Percentiles rank a stretch among this genome's conserved stretches.
phyloP scores from a whole-genome alignment of 371 early-diverging fungal genomes.

The Apophysomyces trapeziformis region DNA sequence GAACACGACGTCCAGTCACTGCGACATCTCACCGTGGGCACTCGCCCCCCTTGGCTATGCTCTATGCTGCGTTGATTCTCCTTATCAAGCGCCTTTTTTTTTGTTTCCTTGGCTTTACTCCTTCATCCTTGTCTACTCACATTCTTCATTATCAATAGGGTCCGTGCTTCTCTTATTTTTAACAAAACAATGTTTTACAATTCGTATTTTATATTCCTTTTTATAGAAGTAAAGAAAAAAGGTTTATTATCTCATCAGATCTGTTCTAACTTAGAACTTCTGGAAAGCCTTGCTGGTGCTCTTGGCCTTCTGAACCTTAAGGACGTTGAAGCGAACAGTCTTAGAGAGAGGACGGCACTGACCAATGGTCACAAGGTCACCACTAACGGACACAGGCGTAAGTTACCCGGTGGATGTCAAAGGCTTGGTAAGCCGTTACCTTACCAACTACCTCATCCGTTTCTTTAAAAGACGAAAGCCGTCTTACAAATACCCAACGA shows the following conservation, averaged over 20 bases:
- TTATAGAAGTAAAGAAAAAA: neutral
- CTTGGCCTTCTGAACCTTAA: constrained; percentile 95
- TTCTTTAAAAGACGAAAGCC: constrained; percentile 15
- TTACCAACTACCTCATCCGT: constrained; percentile 65
- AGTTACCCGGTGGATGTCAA: constrained; percentile 43
- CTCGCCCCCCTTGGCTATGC: neutral
- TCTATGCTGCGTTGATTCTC: neutral
- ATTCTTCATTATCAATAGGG: constrained; percentile 8
- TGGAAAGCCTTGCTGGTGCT: constrained; percentile 89
- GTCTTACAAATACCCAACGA: constrained; percentile 8
- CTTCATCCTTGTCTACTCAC: neutral
- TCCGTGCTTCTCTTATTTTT: constrained; percentile 10
- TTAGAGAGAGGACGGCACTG: constrained; percentile 98
- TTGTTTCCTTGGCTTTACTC: neutral
- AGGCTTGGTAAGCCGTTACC: constrained; percentile 67
- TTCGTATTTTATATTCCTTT: no score
- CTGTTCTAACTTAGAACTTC: constrained; percentile 82
- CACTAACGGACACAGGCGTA: constrained; percentile 48
- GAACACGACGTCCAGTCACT: constrained; percentile 6
- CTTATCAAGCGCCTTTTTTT: neutral
- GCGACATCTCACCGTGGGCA: neutral
- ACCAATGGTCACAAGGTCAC: constrained; percentile 97
- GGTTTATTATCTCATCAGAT: constrained; percentile 13
- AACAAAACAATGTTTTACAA: neutral
- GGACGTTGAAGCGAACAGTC: constrained; percentile 99